Evolutionary conservation across 345 rosid genomes (phyloP).

Genomic region (Aquilaria sinensis): DNA sequence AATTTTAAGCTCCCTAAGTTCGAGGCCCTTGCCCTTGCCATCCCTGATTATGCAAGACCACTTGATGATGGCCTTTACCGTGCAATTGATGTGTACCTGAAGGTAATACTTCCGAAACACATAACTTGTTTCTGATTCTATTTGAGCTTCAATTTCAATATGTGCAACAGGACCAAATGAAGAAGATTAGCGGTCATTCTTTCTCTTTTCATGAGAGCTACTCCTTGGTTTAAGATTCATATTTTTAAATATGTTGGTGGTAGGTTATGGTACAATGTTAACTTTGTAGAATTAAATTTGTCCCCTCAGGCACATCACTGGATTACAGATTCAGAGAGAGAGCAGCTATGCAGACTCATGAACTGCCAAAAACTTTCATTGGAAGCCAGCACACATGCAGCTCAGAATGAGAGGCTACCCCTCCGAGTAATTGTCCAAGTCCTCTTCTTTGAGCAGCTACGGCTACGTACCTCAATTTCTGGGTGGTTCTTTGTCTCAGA

Average conservation of each 20-base stretch:
- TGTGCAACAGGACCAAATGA: background rate
- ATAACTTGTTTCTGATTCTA: background rate
- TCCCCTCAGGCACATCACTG: conserved; percentile 66
- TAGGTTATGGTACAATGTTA: background rate
- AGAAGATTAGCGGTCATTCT: too few species aligned
- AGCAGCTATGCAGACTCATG: conserved; percentile 72
- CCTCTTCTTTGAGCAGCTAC: conserved; percentile 68
- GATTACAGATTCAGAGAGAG: conserved; percentile 70
- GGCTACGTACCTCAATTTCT: conserved; percentile 63
- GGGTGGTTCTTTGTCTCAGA: conserved; percentile 76
- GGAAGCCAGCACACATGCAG: conserved; percentile 81
- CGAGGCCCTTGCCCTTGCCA: conserved; percentile 49
- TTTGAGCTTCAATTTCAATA: background rate
- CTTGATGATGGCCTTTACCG: conserved; percentile 68
- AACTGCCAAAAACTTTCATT: conserved; percentile 78
- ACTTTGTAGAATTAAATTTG: background rate
- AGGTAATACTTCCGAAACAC: conserved; percentile 32
- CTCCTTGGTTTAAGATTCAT: too few species aligned
- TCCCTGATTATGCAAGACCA: conserved; percentile 68
- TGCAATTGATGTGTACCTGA: conserved; percentile 64
- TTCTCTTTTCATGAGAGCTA: too few species aligned
- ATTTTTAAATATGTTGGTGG: too few species aligned
- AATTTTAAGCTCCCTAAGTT: conserved; percentile 56
- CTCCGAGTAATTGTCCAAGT: conserved; percentile 77
- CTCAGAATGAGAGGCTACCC: conserved; percentile 83